phyloP scores from a whole-genome alignment of 805 yeast species.

The Candida anglica region DNA sequence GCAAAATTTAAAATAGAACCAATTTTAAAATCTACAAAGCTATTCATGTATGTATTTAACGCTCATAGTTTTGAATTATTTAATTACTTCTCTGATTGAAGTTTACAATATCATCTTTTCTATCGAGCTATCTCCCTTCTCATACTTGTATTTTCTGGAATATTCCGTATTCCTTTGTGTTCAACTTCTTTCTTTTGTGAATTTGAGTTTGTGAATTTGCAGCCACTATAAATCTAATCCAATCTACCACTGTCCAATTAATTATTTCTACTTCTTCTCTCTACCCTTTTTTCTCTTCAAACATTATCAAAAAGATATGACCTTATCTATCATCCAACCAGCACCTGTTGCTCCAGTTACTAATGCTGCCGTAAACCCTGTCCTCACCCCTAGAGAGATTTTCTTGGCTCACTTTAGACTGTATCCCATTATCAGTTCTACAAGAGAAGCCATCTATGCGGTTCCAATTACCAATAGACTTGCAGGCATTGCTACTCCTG shows the following conservation, averaged over 20 bases:
- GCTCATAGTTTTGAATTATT: no score
- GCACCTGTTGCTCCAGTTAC: background rate
- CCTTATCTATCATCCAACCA: background rate
- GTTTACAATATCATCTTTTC: no score
- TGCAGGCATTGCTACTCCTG: slow-evolving; percentile 28
- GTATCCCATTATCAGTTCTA: slow-evolving; percentile 47
- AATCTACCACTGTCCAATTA: background rate
- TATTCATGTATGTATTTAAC: no score
- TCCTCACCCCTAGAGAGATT: slow-evolving; percentile 8
- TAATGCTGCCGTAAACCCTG: background rate
- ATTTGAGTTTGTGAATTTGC: no score
- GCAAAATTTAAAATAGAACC: no score
- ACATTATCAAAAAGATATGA: background rate
- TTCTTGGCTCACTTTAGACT: slow-evolving; percentile 33
- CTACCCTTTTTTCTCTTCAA: background rate
- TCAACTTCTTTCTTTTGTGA: no score
- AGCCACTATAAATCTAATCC: no score
- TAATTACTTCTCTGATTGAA: no score
- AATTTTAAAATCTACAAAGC: no score
- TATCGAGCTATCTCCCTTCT: no score
- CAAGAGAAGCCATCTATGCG: slow-evolving; percentile 26
- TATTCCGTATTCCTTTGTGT: no score
- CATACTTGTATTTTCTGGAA: no score
- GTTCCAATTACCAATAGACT: slow-evolving; percentile 34
- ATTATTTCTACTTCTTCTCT: background rate